phyloP scores from a whole-genome alignment of 495 filamentous ascomycete genomes.

The Elasticomyces elasticus region DNA sequence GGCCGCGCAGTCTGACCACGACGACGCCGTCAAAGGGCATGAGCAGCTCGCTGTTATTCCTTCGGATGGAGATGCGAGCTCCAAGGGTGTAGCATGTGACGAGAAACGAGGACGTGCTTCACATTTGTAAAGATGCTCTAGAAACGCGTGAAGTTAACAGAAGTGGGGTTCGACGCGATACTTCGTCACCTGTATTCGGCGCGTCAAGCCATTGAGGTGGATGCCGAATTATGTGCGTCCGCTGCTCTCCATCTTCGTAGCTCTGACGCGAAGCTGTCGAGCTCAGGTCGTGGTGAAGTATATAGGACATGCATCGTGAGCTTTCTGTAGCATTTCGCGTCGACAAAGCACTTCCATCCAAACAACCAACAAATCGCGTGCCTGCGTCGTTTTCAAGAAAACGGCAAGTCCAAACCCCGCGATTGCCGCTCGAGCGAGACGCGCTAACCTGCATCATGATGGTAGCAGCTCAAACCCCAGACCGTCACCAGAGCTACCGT shows the following conservation, averaged over 20 bases:
- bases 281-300: background rate
- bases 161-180: background rate
- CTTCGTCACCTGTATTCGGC: background rate
- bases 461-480: background rate
- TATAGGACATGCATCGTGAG: background rate
- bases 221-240: background rate
- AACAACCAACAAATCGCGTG: background rate
- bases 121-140: background rate
- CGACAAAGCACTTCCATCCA: no score
- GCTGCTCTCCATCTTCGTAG: background rate
- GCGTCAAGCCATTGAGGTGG: background rate
- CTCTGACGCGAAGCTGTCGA: background rate
- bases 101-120: background rate
- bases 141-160: background rate
- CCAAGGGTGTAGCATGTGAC: background rate
- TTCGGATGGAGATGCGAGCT: background rate
- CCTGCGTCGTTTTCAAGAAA: background rate
- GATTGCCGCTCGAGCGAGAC: background rate
- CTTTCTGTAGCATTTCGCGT: background rate
- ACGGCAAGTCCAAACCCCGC: background rate
- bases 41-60: background rate
- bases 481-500: background rate
- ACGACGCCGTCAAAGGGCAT: background rate
- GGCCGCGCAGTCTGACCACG: background rate
- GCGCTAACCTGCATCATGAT: background rate